phyloP scores from a whole-genome alignment of 2,329 filamentous ascomycete genomes.

The Epichloe gansuensis region DNA sequence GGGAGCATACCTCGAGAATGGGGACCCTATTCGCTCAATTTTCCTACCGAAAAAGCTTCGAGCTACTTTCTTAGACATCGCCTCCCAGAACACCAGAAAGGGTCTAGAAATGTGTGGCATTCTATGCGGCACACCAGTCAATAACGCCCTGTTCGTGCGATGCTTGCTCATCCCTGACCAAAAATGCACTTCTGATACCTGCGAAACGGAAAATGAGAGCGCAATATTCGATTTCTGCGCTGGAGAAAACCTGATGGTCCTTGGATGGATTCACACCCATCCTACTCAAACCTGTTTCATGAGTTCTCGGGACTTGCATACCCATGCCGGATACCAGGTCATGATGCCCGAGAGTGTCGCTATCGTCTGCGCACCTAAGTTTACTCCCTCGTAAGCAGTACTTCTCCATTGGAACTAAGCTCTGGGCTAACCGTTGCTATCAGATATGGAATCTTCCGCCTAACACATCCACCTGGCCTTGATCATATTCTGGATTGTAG shows the following conservation, averaged over 20 bases:
- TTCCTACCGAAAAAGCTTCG: conserved; percentile 73
- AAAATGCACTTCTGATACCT: conserved; percentile 80
- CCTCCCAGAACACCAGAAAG: conserved; percentile 59
- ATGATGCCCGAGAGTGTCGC: conserved; percentile 96
- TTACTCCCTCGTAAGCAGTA: conserved; percentile 53
- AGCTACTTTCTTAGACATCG: conserved; percentile 58
- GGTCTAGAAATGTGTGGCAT: conserved; percentile 95
- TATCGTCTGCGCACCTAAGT: conserved; percentile 85
- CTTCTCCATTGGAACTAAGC: not conserved
- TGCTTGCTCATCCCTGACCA: conserved; percentile 85
- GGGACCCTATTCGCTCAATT: conserved; percentile 70
- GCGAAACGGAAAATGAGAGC: conserved; percentile 80
- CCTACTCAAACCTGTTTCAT: conserved; percentile 96
- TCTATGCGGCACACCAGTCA: conserved; percentile 77
- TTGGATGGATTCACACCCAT: conserved; percentile 98
- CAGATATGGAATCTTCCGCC: conserved; percentile 80
- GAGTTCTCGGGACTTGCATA: conserved; percentile 88
- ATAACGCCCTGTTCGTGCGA: conserved; percentile 86
- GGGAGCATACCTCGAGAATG: conserved; percentile 80
- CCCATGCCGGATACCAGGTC: conserved; percentile 84
- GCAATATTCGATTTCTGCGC: conserved; percentile 84
- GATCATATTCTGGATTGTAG: conserved; percentile 71
- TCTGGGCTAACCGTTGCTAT: conserved; percentile 1
- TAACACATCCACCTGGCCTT: conserved; percentile 87
- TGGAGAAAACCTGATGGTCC: conserved; percentile 65